A percentile compares a stretch with the other conserved stretches of the same genome.
phyloP scores from a whole-genome alignment of 345 rosid species.

The Viola odorata region DNA sequence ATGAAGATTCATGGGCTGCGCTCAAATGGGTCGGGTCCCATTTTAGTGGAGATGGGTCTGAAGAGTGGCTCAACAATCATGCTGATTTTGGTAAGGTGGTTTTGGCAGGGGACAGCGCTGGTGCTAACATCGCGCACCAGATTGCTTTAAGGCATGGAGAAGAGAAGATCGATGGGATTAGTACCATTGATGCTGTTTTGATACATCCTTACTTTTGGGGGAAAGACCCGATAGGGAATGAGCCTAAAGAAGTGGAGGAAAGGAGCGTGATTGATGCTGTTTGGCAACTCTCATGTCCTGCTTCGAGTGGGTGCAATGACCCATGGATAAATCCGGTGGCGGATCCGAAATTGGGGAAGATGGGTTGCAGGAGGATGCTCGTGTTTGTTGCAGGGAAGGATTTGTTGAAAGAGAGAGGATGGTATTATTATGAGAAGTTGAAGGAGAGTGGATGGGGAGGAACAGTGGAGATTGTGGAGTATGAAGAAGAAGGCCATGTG shows the following conservation, averaged over 20 bases:
- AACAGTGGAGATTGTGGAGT: conserved; percentile 10
- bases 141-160: conserved; percentile 1
- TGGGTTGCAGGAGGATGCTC: conserved; percentile 15
- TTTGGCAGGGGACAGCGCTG: conserved; percentile 20
- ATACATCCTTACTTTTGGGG: conserved; percentile 22
- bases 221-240: conserved; percentile 13
- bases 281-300: conserved; percentile 13
- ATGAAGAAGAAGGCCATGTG: conserved; percentile 7
- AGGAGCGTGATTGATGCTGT: neutral
- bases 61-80: conserved; percentile 13
- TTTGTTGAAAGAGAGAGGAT: conserved; percentile 13
- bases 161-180: neutral
- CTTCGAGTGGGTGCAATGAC: conserved; percentile 15
- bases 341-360: conserved; percentile 9
- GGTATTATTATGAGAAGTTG: conserved; percentile 11
- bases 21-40: conserved; percentile 24
- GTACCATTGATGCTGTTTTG: conserved; percentile 7
- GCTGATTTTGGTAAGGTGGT: conserved; percentile 15
- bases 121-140: conserved; percentile 13
- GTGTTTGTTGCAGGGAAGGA: conserved; percentile 18
- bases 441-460: conserved; percentile 13
- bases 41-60: conserved; percentile 11
- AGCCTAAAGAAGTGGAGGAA: neutral
- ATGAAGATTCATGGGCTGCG: conserved; percentile 24
- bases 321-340: conserved; percentile 16